These are phyloP conservation scores for Cinnamomum chago DNA, from an alignment of 164 flowering plant species.

Conservation along the genomic window DNA sequence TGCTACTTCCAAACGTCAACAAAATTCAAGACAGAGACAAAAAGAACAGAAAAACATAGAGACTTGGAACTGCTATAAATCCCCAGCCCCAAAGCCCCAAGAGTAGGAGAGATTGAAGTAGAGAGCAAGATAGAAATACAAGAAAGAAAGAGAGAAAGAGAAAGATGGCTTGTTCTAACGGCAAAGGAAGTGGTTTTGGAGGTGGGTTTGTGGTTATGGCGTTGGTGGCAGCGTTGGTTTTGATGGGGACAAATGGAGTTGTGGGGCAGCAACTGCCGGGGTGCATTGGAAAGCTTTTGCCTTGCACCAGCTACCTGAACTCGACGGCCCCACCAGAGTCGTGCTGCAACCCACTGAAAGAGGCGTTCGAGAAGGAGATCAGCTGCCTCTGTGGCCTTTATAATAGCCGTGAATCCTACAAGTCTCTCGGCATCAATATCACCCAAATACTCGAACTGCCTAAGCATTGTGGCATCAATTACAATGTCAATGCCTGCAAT, in stretches of 20 bases:
- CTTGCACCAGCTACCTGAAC: constrained; percentile 41
- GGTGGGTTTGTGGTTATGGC: neutral
- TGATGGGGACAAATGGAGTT: constrained; percentile 14
- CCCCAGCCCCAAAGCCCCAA: too few species aligned
- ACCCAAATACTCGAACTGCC: constrained; percentile 42
- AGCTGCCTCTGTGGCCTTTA: constrained; percentile 59
- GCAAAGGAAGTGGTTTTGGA: neutral
- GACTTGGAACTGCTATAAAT: too few species aligned
- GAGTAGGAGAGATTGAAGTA: too few species aligned
- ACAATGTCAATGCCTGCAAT: constrained; percentile 20
- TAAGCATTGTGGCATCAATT: constrained; percentile 29
- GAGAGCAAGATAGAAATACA: neutral
- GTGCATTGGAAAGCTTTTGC: constrained; percentile 39
- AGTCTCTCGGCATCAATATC: constrained; percentile 25
- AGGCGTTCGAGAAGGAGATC: constrained; percentile 32
- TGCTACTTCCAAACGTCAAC: too few species aligned
- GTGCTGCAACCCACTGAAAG: constrained; percentile 47
- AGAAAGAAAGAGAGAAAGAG: neutral
- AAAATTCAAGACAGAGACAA: too few species aligned
- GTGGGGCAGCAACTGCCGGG: constrained; percentile 21
- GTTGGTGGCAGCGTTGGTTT: neutral
- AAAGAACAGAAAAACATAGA: too few species aligned
- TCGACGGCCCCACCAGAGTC: constrained; percentile 36
- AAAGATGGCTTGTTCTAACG: neutral
- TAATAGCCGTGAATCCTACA: constrained; percentile 24